These are phyloP conservation scores for Saturnispora diversa DNA, from an alignment of 805 yeast genomes.

Conservation along the genomic window DNA sequence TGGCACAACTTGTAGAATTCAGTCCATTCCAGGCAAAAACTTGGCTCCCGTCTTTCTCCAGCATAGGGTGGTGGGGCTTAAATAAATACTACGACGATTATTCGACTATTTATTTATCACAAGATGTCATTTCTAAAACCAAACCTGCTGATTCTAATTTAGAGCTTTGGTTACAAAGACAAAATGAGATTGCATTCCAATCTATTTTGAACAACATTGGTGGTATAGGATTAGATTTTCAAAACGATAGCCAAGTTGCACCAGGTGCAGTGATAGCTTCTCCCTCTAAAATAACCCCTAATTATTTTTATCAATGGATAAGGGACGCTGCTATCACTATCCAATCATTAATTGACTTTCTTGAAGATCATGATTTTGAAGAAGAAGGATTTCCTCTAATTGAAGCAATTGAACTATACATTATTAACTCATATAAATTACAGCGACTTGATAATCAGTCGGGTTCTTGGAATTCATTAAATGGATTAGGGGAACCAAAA, in stretches of 20 bases:
- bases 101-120: not conserved
- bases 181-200: constrained; percentile 35
- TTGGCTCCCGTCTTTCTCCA: too few relatives aligned
- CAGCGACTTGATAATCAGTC: constrained; percentile 65
- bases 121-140: not conserved
- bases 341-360: constrained; percentile 49
- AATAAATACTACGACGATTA: not conserved
- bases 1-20: not conserved
- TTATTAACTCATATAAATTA: constrained; percentile 46
- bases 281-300: constrained; percentile 62
- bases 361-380: constrained; percentile 35
- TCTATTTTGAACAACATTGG: constrained; percentile 50
- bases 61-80: too few relatives aligned
- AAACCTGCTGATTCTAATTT: constrained; percentile 25
- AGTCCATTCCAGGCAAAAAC: not conserved
- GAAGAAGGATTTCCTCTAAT: constrained; percentile 15
- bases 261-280: constrained; percentile 78
- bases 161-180: constrained; percentile 41
- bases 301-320: constrained; percentile 86
- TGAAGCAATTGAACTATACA: constrained; percentile 46
- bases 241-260: constrained; percentile 35
- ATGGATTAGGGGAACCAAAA: constrained; percentile 87
- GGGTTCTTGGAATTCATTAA: constrained; percentile 46
- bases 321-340: constrained; percentile 84
- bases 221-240: constrained; percentile 35